Conservation (phyloP, 768 basidiomycete genomes). For the Phaeotremella fagi region DNA sequence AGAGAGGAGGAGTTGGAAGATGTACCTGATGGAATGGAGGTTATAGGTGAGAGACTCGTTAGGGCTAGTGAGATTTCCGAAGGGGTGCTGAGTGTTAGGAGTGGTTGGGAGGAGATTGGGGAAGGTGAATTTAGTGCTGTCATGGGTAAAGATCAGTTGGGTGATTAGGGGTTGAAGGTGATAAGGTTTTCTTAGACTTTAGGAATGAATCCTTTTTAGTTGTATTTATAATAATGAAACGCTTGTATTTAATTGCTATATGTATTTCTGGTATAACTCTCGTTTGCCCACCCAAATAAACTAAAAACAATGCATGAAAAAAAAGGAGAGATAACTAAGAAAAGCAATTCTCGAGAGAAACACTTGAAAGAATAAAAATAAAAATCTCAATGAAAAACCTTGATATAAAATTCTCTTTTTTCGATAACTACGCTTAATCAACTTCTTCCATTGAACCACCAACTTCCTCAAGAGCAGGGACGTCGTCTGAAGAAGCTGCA, state of each 20-base stretch:
- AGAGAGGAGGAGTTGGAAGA: constrained; percentile 38
- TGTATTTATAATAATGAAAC: neutral
- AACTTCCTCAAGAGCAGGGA: constrained; percentile 47
- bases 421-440: constrained; percentile 45
- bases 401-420: too few relatives aligned
- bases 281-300: neutral
- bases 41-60: constrained; percentile 39
- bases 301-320: neutral
- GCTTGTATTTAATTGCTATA: too few relatives aligned
- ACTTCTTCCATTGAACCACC: constrained; percentile 82
- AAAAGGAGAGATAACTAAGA: neutral
- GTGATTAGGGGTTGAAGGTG: constrained; percentile 22
- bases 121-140: constrained; percentile 41
- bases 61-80: constrained; percentile 36
- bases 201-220: neutral
- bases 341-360: too few relatives aligned
- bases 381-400: too few relatives aligned
- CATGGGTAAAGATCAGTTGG: constrained; percentile 39
- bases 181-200: neutral
- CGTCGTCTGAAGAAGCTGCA: constrained; percentile 47
- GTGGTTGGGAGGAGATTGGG: constrained; percentile 38
- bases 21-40: constrained; percentile 39
- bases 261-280: neutral
- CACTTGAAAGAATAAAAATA: too few relatives aligned
- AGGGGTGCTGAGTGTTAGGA: constrained; percentile 27